Evolutionary conservation across 2,329 filamentous ascomycete genomes (phyloP).

Genomic region (Xylariaceae sp.): DNA sequence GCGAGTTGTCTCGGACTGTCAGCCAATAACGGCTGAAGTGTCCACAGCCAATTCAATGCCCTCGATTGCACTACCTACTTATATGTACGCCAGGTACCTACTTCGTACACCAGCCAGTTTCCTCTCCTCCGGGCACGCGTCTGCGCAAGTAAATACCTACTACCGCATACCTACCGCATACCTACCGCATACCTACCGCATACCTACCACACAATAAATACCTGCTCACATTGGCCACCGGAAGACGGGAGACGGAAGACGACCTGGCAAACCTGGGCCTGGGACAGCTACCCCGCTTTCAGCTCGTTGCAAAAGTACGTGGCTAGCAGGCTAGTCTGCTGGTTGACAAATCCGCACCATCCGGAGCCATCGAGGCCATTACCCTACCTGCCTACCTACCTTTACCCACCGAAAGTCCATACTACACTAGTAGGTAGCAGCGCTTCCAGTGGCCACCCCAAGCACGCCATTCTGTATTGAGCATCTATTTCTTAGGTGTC

Average conservation of each 20-base stretch:
- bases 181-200: too few species aligned
- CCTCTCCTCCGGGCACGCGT: background rate
- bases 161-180: too few species aligned
- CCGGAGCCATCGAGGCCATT: slow-evolving; percentile 20
- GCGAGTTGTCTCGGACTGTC: background rate
- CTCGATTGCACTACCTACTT: background rate
- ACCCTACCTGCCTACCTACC: slow-evolving; percentile 14
- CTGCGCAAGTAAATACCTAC: background rate
- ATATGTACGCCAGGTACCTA: too few species aligned
- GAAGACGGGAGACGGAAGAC: too few species aligned
- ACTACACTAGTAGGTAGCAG: slow-evolving; percentile 5
- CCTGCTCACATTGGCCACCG: too few species aligned
- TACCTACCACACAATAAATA: too few species aligned
- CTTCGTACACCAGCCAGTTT: background rate
- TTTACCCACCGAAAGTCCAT: slow-evolving; percentile 4
- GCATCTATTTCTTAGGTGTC: slow-evolving; percentile 22
- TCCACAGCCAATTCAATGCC: background rate
- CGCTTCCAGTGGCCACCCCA: slow-evolving; percentile 5
- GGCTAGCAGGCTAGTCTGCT: background rate
- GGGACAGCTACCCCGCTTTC: slow-evolving; percentile 20
- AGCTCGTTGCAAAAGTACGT: slow-evolving; percentile 13
- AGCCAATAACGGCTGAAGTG: background rate
- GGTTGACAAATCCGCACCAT: slow-evolving; percentile 14
- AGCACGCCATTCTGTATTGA: slow-evolving; percentile 13
- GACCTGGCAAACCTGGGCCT: background rate